These are phyloP conservation scores for Trichoderma atroviride DNA, from an alignment of 2,329 filamentous ascomycete species.

Conservation along the genomic window DNA sequence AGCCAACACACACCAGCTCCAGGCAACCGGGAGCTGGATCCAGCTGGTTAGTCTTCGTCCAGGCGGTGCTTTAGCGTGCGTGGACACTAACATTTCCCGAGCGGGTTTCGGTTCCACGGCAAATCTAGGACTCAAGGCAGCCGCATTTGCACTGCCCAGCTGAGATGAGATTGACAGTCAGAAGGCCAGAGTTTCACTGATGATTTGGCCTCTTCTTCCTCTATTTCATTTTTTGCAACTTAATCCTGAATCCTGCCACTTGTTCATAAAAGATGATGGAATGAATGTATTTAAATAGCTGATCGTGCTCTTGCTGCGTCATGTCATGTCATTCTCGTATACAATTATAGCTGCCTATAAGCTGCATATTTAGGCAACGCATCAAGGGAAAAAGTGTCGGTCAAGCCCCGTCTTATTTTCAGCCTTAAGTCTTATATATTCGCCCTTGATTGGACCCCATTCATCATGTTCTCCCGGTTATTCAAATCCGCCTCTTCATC, in stretches of 20 bases:
- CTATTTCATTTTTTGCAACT: neutral
- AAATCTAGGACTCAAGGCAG: neutral
- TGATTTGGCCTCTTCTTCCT: neutral
- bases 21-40: neutral
- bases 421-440: neutral
- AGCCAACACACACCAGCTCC: neutral
- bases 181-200: neutral
- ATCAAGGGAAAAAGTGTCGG: neutral
- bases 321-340: neutral
- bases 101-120: neutral
- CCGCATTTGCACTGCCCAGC: neutral
- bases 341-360: neutral
- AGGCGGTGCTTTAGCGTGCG: neutral
- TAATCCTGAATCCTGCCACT: neutral
- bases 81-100: neutral
- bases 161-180: neutral
- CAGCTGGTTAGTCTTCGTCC: neutral
- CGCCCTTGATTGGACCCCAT: neutral
- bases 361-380: conserved; percentile 7
- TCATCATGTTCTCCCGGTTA: neutral
- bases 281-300: neutral
- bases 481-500: neutral
- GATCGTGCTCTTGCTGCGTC: neutral
- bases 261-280: neutral
- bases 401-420: neutral